These are phyloP conservation scores for Termitomyces sp. DNA, from an alignment of 768 basidiomycete genomes.

Conservation along the genomic window DNA sequence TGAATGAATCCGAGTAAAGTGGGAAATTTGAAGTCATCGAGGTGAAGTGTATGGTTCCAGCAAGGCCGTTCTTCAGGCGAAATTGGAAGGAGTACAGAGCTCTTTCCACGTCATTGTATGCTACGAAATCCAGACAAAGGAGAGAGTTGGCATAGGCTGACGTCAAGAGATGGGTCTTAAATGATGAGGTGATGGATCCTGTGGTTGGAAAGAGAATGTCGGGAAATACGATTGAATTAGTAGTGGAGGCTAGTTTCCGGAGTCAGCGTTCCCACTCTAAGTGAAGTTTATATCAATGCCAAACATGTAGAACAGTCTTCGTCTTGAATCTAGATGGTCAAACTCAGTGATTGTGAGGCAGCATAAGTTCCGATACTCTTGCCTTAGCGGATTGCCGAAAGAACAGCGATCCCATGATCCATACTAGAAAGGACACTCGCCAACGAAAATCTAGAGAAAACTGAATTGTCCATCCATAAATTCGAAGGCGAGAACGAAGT, in stretches of 20 bases:
- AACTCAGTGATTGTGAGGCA: background rate
- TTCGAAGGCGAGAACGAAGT: slow-evolving; percentile 28
- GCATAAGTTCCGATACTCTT: background rate
- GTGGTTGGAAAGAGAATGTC: background rate
- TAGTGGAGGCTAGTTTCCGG: background rate
- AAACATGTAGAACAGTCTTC: slow-evolving; percentile 1
- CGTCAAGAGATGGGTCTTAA: background rate
- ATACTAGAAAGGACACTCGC: slow-evolving; percentile 34
- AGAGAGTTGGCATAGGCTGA: background rate
- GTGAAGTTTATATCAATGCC: background rate
- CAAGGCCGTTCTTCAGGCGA: slow-evolving; percentile 16
- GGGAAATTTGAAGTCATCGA: slow-evolving; percentile 35
- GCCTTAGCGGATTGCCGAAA: slow-evolving; percentile 9
- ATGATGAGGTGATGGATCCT: background rate
- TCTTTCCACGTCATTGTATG: slow-evolving; percentile 23
- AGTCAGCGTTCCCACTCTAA: background rate
- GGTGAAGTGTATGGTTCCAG: slow-evolving; percentile 31
- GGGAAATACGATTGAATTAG: slow-evolving; percentile 1
- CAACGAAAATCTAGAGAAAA: slow-evolving; percentile 31
- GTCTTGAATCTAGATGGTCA: background rate
- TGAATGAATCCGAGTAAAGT: slow-evolving; percentile 33
- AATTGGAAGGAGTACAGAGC: slow-evolving; percentile 24
- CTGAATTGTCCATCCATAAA: slow-evolving; percentile 38
- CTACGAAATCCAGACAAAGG: slow-evolving; percentile 18
- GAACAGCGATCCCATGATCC: slow-evolving; percentile 30